Evolutionary conservation across 192 early-diverging fungal genomes (phyloP).

Genomic region (Haplosporangium gracile): DNA sequence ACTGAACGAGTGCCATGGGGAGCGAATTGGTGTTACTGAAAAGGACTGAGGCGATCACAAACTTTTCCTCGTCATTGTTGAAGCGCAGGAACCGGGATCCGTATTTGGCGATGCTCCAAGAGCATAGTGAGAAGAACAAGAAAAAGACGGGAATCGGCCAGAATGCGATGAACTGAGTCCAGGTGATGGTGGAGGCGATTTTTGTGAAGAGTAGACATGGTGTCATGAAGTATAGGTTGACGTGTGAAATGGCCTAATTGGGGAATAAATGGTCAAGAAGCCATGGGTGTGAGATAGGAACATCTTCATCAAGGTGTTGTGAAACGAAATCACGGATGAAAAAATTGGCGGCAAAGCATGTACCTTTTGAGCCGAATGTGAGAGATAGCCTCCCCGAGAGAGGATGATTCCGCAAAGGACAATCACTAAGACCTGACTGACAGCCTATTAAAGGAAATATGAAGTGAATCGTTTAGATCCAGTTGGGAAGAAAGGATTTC

Average conservation of each 20-base stretch:
- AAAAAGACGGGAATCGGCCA: slow-evolving; percentile 79
- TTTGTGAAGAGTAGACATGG: slow-evolving; percentile 83
- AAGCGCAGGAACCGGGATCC: slow-evolving; percentile 56
- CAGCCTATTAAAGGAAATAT: slow-evolving; percentile 26
- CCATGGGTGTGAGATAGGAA: background rate
- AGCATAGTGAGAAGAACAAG: slow-evolving; percentile 44
- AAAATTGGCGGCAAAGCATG: background rate
- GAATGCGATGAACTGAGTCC: slow-evolving; percentile 71
- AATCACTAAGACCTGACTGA: slow-evolving; percentile 42
- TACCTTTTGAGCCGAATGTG: slow-evolving; percentile 52
- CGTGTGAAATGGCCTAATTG: slow-evolving; percentile 62
- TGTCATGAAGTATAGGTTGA: slow-evolving; percentile 81
- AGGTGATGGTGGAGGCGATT: slow-evolving; percentile 75
- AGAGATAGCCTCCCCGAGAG: slow-evolving; percentile 46
- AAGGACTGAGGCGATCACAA: slow-evolving; percentile 73
- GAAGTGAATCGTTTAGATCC: background rate
- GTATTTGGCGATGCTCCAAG: slow-evolving; percentile 46
- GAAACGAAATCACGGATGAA: background rate
- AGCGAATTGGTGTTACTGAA: slow-evolving; percentile 83
- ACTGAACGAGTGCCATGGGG: slow-evolving; percentile 78
- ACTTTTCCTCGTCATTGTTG: slow-evolving; percentile 64
- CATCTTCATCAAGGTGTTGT: no score
- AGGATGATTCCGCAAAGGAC: slow-evolving; percentile 42
- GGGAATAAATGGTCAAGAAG: background rate
- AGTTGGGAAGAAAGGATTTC: background rate